Base-by-base conservation (phyloP, 129 eudicot species). In the Lactuca saligna region DNA sequence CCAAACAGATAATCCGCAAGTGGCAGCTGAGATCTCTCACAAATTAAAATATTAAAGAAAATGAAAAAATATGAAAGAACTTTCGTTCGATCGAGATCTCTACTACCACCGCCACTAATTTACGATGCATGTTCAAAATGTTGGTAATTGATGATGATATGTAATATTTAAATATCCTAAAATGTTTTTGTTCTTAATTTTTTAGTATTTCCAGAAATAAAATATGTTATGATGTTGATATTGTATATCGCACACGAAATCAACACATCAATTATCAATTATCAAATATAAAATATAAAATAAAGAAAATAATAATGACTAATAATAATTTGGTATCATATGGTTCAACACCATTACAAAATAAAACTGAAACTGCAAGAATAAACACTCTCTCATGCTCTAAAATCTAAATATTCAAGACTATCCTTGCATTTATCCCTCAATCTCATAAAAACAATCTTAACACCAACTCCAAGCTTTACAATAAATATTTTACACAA, bases 1-100 rank as follows among this genome's bases (percentile, higher is more conserved):
- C 79, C 79, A 66, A 75, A 37, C 33, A 75, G 61, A 65, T 57
- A 54, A 75, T 75, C 54, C 32, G 54, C 73, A 64, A 63, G 73
- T 75, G 62, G 73, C 60, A 57, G 54, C 25, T 65, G 65, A 75
- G 73, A 75, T 75, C 73, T 75, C 73, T 72, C 53, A 72, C 70
- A 41, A 57, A 13, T 57, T 48, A 6, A 61, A 61, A 35, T 35
- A 61, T 61, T 61, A 37, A 61, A 61, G 46, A 57, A 57, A 57
- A 31, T 25, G 9, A 29, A 57, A 39, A 55, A 1, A 32, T 66
- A 20, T 68, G n/a, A 65, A 44, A 25, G 15, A 57, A 20, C 57
- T 46, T 25, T 46, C 15, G 57, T 20, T 65, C 25, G 39, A 29
- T 25, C 12, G 38, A 65, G 75, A 42, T 70, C 66, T 58, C 56